Base-by-base conservation (phyloP, 495 filamentous ascomycete genomes). In the Aspergillus kassunensis region DNA sequence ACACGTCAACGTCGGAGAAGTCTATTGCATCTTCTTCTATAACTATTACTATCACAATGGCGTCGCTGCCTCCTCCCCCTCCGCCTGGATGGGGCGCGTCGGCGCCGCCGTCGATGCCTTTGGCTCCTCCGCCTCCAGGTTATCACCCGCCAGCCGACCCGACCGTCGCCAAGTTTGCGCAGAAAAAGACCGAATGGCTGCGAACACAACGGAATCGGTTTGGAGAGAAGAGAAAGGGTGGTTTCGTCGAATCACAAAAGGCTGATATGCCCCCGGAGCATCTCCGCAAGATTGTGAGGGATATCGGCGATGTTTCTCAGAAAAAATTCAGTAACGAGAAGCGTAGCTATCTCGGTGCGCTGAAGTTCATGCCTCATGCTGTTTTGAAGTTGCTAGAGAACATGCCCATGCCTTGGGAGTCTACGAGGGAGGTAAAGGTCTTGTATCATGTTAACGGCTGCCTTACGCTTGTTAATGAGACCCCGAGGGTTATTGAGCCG, bases 381-480 rank as follows among this genome's bases (percentile, higher is more conserved):
- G 95, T 99, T 9, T 69, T 99, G 73, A 99, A 99, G 77, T 82
- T 99, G 16, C 63, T 99, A 50, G 95, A 99, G 78, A 99, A 99
- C 64, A 99, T 99, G 95, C 95, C 95, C 8, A 99, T 99, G 95
- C 95, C 95, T 7, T 99, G 95, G 95, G 95, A 99, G 75, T 89
- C 89, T 25, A 82, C 90, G 6, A 79, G 91, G 44, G 92, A 99
- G 61, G 95, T 99, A 44, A 96, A 96, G 70, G 95, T 99, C 11
- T 75, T 99, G 7, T 99, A 99, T 69, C 95, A 99, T 66, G 90
- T 97, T 55, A 99, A 97, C 59, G 95, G 95, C 10, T 97, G 95
- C 63, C 72, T 99, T 60, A 99, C 95, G 15, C 72, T 99, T 51
- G 95, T 99, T 48, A 99, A 99, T 63, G 95, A 99, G 74, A 91